Conservation (phyloP, 2,329 filamentous ascomycete species). For the Juglanconis juglandina region DNA sequence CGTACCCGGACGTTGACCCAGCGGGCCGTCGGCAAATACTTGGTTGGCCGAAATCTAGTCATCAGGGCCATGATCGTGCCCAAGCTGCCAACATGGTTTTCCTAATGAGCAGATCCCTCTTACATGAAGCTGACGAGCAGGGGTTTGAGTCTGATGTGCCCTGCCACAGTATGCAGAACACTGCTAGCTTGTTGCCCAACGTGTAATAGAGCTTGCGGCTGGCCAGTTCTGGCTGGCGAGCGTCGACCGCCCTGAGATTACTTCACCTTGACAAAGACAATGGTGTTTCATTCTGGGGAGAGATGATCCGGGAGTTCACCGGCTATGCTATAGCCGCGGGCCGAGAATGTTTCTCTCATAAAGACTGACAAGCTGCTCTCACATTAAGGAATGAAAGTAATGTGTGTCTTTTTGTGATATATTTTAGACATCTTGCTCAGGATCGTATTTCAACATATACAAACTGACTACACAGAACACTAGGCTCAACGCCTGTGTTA, state of each 20-base stretch:
- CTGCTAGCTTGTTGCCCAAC: too few relatives aligned
- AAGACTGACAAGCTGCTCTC: neutral
- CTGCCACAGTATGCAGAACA: neutral
- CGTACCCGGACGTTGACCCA: neutral
- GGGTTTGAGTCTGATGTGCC: neutral
- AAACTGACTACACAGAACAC: neutral
- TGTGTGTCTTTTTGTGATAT: neutral
- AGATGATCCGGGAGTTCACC: neutral
- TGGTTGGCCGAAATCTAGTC: conserved; percentile 12
- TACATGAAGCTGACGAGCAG: neutral
- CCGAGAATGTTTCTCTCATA: neutral
- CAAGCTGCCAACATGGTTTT: neutral
- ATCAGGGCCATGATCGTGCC: neutral
- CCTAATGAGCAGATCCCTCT: neutral
- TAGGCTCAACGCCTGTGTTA: conserved; percentile 7
- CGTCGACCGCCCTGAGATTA: neutral
- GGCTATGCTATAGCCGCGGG: neutral
- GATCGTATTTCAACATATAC: neutral
- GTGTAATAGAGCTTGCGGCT: too few relatives aligned
- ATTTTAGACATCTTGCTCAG: neutral
- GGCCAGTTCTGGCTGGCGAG: too few relatives aligned
- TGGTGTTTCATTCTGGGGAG: neutral
- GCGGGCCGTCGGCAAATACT: conserved; percentile 11
- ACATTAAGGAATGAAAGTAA: neutral
- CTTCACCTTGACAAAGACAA: conserved; percentile 7